Conservation (phyloP, 2,329 filamentous ascomycete genomes). For the Trichoderma sp. region DNA sequence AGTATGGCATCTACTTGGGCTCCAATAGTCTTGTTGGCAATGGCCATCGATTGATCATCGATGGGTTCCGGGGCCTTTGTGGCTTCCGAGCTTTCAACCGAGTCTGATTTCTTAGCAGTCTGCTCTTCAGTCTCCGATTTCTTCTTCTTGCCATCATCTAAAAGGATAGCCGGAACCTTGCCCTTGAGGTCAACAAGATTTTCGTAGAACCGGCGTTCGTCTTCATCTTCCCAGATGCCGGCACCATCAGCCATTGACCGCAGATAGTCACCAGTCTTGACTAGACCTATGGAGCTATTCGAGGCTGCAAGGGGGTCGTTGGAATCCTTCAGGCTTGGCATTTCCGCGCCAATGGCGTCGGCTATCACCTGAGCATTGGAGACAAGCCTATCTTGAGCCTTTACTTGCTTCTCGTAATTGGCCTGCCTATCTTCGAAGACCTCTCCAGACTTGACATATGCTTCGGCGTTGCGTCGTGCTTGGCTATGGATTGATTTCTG, state of each 20-base stretch:
- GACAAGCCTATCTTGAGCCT: constrained; percentile 85
- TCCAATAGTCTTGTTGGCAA: constrained; percentile 95
- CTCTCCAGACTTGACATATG: constrained; percentile 96
- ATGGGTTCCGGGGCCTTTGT: constrained; percentile 53
- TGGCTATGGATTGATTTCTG: constrained; percentile 86
- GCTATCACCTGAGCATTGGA: constrained; percentile 88
- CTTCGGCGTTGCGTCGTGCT: constrained; percentile 91
- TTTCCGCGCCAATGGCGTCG: constrained; percentile 82
- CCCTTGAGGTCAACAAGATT: constrained; percentile 93
- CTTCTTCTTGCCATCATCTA: constrained; percentile 95
- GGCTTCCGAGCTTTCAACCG: constrained; percentile 46
- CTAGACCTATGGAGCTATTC: constrained; percentile 81
- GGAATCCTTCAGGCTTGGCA: constrained; percentile 88
- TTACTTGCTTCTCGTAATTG: constrained; percentile 91
- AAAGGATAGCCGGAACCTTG: constrained; percentile 87
- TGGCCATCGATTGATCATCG: constrained; percentile 88
- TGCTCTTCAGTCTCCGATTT: constrained; percentile 71
- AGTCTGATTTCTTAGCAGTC: constrained; percentile 71
- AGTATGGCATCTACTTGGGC: constrained; percentile 93
- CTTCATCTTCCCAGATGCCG: constrained; percentile 98
- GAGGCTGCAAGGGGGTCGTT: constrained; percentile 64
- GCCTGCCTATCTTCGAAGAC: constrained; percentile 96
- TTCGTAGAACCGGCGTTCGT: constrained; percentile 96
- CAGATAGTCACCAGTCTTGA: constrained; percentile 91
- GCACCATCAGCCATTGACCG: constrained; percentile 85